Conservation (phyloP, 2,329 filamentous ascomycete species). For the Ophiostoma populinum region DNA sequence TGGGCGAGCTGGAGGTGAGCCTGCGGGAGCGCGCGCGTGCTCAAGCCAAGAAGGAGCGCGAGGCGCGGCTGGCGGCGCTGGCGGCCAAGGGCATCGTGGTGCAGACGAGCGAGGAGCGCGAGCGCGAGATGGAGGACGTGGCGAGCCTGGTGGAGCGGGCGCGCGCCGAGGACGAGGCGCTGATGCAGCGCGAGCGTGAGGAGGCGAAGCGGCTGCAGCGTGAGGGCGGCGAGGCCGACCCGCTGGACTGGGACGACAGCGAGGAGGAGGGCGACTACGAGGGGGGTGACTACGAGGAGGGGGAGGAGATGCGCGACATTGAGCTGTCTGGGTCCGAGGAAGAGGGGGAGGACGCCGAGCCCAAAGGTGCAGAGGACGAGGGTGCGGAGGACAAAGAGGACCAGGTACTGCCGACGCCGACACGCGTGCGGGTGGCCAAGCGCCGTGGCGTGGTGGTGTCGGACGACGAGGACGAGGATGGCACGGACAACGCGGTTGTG, state of each 20-base stretch:
- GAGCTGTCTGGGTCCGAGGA: constrained; percentile 7
- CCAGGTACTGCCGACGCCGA: constrained; percentile 4
- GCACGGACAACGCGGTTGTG: constrained; percentile 15
- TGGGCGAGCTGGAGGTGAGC: constrained; percentile 35
- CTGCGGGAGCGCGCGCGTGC: constrained; percentile 52
- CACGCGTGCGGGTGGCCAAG: constrained; percentile 24
- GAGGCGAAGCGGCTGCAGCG: constrained; percentile 49
- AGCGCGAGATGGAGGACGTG: constrained; percentile 63
- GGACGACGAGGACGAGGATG: constrained; percentile 48
- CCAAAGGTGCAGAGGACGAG: constrained; percentile 17
- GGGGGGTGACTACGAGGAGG: constrained; percentile 1
- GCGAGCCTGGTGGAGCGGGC: constrained; percentile 82
- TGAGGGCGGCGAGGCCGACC: constrained; percentile 24
- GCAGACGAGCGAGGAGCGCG: constrained; percentile 73
- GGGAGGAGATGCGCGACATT: constrained; percentile 5
- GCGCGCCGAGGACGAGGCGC: constrained; percentile 59
- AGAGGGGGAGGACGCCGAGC: constrained; percentile 6
- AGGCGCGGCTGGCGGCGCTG: constrained; percentile 60
- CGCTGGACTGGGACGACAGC: constrained; percentile 11
- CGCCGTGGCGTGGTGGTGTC: constrained; percentile 37
- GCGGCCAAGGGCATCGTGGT: constrained; percentile 65
- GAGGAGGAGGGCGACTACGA: constrained; percentile 24
- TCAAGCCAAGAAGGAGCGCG: constrained; percentile 63
- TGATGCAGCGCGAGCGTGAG: constrained; percentile 61
- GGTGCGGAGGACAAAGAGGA: constrained; percentile 1